A percentile compares a stretch with the other conserved stretches of the same genome.
Evolutionary conservation across 805 yeast species (phyloP).

Genomic region (Scheffersomyces lignosus): DNA sequence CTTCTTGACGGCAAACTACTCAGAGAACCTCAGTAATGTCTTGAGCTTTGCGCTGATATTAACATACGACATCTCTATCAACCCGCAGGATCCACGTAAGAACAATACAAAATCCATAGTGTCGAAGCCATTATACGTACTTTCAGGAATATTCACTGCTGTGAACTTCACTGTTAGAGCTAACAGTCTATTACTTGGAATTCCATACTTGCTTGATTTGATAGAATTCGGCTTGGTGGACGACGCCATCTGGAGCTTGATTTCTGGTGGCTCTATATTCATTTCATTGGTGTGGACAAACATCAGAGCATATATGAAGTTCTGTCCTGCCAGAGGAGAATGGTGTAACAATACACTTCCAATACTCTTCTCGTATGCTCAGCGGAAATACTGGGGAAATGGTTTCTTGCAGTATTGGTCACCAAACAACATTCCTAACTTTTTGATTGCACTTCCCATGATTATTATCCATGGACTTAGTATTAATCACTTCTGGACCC

Average conservation of each 20-base stretch:
- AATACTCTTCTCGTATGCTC: slow-evolving; percentile 69
- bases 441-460: slow-evolving; percentile 72
- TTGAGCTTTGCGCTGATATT: slow-evolving; percentile 58
- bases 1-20: slow-evolving; percentile 69
- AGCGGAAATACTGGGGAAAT: slow-evolving; percentile 76
- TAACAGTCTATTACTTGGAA: slow-evolving; percentile 74
- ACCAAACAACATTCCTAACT: slow-evolving; percentile 75
- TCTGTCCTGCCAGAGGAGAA: slow-evolving; percentile 71
- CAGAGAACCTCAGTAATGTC: slow-evolving; percentile 72
- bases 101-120: slow-evolving; percentile 18
- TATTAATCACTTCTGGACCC: slow-evolving; percentile 38
- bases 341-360: slow-evolving; percentile 72
- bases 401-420: slow-evolving; percentile 89
- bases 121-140: slow-evolving; percentile 29
- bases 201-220: slow-evolving; percentile 61
- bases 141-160: slow-evolving; percentile 56
- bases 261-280: slow-evolving; percentile 60
- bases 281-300: slow-evolving; percentile 47
- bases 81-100: slow-evolving; percentile 16
- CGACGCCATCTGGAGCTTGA: slow-evolving; percentile 30
- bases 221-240: slow-evolving; percentile 16
- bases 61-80: slow-evolving; percentile 42
- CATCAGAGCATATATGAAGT: slow-evolving; percentile 51
- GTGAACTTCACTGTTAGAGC: slow-evolving; percentile 67
- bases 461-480: slow-evolving; percentile 47